phyloP scores from a whole-genome alignment of 164 flowering plant genomes.

The Brasenia schreberi region DNA sequence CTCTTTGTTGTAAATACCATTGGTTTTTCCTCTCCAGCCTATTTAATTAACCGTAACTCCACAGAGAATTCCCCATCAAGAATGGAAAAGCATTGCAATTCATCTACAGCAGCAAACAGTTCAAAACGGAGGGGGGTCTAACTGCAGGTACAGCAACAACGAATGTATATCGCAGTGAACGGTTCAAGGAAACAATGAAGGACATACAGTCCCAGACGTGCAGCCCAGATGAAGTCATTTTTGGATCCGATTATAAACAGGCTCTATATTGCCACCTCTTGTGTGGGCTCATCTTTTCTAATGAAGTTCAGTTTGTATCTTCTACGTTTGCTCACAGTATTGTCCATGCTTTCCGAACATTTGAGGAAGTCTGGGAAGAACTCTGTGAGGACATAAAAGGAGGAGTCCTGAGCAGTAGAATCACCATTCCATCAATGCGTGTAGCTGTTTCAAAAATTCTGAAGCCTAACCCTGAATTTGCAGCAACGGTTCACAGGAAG shows the following conservation, averaged over 20 bases:
- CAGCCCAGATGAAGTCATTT: slow-evolving; percentile 92
- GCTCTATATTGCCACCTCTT: slow-evolving; percentile 82
- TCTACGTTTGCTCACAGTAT: slow-evolving; percentile 86
- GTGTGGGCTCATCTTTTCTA: slow-evolving; percentile 56
- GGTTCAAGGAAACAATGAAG: slow-evolving; percentile 47
- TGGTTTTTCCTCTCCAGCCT: background rate
- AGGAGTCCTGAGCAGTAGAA: slow-evolving; percentile 38
- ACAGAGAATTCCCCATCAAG: slow-evolving; percentile 67
- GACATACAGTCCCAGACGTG: slow-evolving; percentile 45
- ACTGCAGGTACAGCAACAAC: slow-evolving; percentile 76
- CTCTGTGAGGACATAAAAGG: slow-evolving; percentile 48
- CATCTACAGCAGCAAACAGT: slow-evolving; percentile 77
- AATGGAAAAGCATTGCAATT: slow-evolving; percentile 74
- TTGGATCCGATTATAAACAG: slow-evolving; percentile 71
- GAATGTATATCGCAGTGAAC: slow-evolving; percentile 44
- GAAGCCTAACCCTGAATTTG: slow-evolving; percentile 61
- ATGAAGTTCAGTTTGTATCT: slow-evolving; percentile 54
- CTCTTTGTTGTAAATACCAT: no score
- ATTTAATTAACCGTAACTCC: background rate
- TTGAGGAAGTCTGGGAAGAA: slow-evolving; percentile 78
- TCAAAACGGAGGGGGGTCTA: slow-evolving; percentile 66
- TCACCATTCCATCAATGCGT: slow-evolving; percentile 55
- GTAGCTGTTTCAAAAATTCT: slow-evolving; percentile 57
- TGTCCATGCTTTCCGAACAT: slow-evolving; percentile 60
- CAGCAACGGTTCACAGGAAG: slow-evolving; percentile 37